Base-by-base conservation (phyloP, 805 yeast genomes). In the Hanseniaspora pseudoguilliermondii region DNA sequence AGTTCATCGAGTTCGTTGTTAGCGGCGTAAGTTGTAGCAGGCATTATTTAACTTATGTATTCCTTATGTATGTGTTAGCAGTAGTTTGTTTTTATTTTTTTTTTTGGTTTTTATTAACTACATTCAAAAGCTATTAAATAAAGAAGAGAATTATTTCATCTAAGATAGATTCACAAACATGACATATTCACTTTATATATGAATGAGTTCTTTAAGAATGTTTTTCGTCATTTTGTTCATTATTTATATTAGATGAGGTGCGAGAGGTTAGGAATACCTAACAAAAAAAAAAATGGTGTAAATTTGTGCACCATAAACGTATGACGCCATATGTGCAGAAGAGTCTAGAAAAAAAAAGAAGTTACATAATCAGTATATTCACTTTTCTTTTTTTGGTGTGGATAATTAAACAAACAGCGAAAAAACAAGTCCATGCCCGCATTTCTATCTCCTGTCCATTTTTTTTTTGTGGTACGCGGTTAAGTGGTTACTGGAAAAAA, bases 1-100 rank as follows among this genome's bases (percentile, higher is more conserved):
- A 54, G 43, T 18, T 54, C 57, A 34, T 54, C 57, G 8, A 54
- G 39, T 15, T 47, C 57, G 16, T 39, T 40, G 36, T 27, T 54
- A 15, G 18, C 25, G 16, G 48, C 29, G 34, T 27, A 47, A 27
- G 36, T 25, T 16, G 40, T 32, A 29, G 35, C 52, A 5, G 42
- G 15, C 48, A 47, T 47, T 36, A 35, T 50, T 20, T 29, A 10
- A 13, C 1, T 11, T 32, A 11, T n/a, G 36, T 27, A 2, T 27
- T 44, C 16, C 21, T 16, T 11, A 20, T 18, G 13, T 32, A 34
- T 23, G 29, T 3, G 36, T 38, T 29, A 10, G 41, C 5, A 15
- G 32, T 27, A 18, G 27, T 21, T 9, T 53, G 6, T 25, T 25
- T 6, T 25, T n/a, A n/a, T n/a, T n/a, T n/a, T n/a, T n/a, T n/a